Evolutionary conservation across 176 grass and related monocot species (phyloP).

Genomic region (Otatea glauca): DNA sequence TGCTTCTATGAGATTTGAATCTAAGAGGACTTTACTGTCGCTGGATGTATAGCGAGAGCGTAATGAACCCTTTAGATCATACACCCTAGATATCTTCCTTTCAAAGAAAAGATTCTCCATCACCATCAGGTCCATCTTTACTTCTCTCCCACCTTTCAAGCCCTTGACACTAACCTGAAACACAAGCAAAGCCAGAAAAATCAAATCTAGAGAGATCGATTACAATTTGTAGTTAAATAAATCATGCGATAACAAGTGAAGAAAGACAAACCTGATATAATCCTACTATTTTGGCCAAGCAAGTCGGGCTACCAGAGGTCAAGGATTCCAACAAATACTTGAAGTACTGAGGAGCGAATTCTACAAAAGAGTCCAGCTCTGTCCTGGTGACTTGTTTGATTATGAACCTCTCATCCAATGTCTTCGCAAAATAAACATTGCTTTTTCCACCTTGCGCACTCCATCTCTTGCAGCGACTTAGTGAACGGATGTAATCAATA

Average conservation of each 20-base stretch:
- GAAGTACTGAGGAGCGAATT: conserved; percentile 88
- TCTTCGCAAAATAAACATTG: conserved; percentile 98
- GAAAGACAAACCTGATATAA: conserved; percentile 82
- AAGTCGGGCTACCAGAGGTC: conserved; percentile 74
- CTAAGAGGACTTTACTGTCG: conserved; percentile 84
- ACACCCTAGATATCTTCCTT: conserved; percentile 86
- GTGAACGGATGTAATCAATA: conserved; percentile 81
- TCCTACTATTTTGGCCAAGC: conserved; percentile 89
- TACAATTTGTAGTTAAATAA: conserved; percentile 13
- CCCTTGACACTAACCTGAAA: conserved; percentile 79
- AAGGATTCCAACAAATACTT: conserved; percentile 76
- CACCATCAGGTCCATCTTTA: conserved; percentile 91
- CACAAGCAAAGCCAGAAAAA: conserved; percentile 33
- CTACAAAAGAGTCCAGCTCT: conserved; percentile 93
- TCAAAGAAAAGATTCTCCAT: conserved; percentile 99
- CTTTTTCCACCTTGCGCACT: conserved; percentile 94
- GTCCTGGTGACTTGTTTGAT: conserved; percentile 94
- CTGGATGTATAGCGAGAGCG: conserved; percentile 81
- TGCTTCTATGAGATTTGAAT: conserved; percentile 85
- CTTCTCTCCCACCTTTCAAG: conserved; percentile 75
- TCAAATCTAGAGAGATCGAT: conserved; percentile 26
- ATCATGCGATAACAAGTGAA: neutral
- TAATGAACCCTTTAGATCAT: conserved; percentile 96
- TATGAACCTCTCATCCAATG: conserved; percentile 91
- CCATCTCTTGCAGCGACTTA: conserved; percentile 98